These are phyloP conservation scores for Fusarium sp. DNA, from an alignment of 2,329 filamentous ascomycete species.

Conservation along the genomic window DNA sequence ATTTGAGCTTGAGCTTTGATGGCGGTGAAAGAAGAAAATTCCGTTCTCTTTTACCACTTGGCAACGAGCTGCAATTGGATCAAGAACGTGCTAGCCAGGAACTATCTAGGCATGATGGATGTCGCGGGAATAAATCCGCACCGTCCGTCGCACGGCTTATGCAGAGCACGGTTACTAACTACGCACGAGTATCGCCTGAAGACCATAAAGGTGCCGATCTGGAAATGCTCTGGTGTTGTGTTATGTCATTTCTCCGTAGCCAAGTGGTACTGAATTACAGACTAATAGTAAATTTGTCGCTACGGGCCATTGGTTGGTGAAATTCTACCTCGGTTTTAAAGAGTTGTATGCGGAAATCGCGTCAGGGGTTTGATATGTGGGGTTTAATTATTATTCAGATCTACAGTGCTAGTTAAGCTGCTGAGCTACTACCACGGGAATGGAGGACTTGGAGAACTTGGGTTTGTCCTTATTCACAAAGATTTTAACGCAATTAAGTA, in stretches of 20 bases:
- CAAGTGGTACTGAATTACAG: background rate
- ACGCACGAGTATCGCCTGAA: background rate
- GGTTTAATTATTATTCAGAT: background rate
- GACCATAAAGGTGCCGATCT: background rate
- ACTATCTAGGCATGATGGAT: background rate
- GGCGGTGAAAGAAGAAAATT: background rate
- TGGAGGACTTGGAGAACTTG: background rate
- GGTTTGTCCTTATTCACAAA: background rate
- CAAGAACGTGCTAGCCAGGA: background rate
- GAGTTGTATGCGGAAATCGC: background rate
- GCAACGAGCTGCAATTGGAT: background rate
- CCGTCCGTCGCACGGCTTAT: background rate
- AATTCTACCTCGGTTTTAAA: background rate
- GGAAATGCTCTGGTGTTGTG: background rate
- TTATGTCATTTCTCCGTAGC: background rate
- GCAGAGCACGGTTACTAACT: background rate
- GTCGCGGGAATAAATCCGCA: background rate
- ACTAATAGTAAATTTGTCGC: no score
- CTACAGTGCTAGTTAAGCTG: background rate
- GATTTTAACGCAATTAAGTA: rapidly evolving
- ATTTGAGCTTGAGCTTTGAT: background rate
- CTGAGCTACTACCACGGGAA: background rate
- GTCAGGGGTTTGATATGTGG: background rate
- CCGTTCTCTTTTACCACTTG: background rate
- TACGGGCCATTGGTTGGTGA: background rate